phyloP scores from a whole-genome alignment of 2,329 filamentous ascomycete species.

The Clonostachys chloroleuca region DNA sequence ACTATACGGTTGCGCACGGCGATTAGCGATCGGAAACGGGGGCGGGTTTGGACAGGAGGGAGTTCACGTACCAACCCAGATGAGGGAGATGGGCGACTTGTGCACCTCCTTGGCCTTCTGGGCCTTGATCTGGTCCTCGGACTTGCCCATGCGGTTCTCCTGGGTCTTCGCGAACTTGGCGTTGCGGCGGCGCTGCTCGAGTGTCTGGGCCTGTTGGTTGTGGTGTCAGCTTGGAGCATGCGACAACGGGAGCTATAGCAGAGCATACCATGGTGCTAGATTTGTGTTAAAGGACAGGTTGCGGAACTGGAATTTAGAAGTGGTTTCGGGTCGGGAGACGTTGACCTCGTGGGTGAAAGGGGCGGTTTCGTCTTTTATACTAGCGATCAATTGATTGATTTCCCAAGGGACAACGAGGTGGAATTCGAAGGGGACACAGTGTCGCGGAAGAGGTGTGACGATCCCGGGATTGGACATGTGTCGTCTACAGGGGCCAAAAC shows the following conservation, averaged over 20 bases:
- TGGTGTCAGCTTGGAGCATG: too few species aligned
- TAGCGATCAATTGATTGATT: too few species aligned
- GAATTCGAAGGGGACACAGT: neutral
- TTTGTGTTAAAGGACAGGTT: too few species aligned
- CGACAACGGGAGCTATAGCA: too few species aligned
- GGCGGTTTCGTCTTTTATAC: too few species aligned
- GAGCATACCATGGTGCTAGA: too few species aligned
- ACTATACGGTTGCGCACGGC: slow-evolving; percentile 22
- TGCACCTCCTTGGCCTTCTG: slow-evolving; percentile 48
- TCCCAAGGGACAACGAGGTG: too few species aligned
- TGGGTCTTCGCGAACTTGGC: slow-evolving; percentile 72
- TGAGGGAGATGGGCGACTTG: slow-evolving; percentile 60
- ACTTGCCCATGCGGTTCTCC: slow-evolving; percentile 71
- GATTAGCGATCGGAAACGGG: neutral
- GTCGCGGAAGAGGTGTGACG: slow-evolving; percentile 1
- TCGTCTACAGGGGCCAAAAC: neutral
- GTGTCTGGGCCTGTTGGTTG: slow-evolving; percentile 67
- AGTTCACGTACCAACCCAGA: slow-evolving; percentile 55
- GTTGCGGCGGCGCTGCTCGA: slow-evolving; percentile 77
- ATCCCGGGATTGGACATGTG: slow-evolving; percentile 3
- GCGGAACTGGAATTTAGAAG: too few species aligned
- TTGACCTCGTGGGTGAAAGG: too few species aligned
- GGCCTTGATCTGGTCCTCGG: slow-evolving; percentile 55
- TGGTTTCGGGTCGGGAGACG: too few species aligned
- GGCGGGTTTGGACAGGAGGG: neutral